phyloP scores from a whole-genome alignment of 2,329 filamentous ascomycete genomes.

The Ampelomyces quisqualis region DNA sequence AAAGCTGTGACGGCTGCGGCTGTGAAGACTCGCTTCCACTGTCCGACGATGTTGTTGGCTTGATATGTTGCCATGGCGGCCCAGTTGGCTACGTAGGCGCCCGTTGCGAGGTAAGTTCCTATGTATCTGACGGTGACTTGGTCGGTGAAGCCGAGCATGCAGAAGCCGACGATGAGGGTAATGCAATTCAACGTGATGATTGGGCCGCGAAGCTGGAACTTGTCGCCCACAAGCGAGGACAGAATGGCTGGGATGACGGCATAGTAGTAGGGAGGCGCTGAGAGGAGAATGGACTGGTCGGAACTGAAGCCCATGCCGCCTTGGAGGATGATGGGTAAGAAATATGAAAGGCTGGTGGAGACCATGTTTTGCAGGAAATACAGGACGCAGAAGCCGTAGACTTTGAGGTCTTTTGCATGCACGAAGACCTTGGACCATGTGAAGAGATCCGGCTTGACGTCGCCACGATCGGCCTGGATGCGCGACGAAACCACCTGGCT shows the following conservation, averaged over 20 bases:
- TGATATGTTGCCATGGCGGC: conserved; percentile 60
- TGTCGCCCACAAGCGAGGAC: conserved; percentile 64
- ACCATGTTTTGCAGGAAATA: conserved; percentile 69
- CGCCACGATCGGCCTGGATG: conserved; percentile 62
- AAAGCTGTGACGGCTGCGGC: conserved; percentile 61
- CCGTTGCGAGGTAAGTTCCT: conserved; percentile 66
- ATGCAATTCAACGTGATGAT: conserved; percentile 66
- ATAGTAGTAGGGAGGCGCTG: conserved; percentile 68
- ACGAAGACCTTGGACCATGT: conserved; percentile 56
- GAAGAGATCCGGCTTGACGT: conserved; percentile 60
- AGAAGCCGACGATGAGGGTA: conserved; percentile 63
- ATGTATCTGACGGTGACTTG: conserved; percentile 64
- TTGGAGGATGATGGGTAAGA: conserved; percentile 62
- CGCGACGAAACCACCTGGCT: conserved; percentile 57
- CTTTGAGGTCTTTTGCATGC: conserved; percentile 61
- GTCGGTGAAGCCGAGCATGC: conserved; percentile 63
- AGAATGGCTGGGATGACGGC: conserved; percentile 64
- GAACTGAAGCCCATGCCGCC: conserved; percentile 50
- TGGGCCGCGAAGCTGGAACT: conserved; percentile 60
- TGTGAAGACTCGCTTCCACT: conserved; percentile 65
- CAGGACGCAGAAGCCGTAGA: conserved; percentile 64
- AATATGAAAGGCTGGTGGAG: conserved; percentile 65
- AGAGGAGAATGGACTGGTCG: conserved; percentile 57
- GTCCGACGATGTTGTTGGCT: conserved; percentile 54
- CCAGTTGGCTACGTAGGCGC: conserved; percentile 69